Evolutionary conservation across 2,329 filamentous ascomycete species (phyloP).

Genomic region (Aspergillus thermomutatus): DNA sequence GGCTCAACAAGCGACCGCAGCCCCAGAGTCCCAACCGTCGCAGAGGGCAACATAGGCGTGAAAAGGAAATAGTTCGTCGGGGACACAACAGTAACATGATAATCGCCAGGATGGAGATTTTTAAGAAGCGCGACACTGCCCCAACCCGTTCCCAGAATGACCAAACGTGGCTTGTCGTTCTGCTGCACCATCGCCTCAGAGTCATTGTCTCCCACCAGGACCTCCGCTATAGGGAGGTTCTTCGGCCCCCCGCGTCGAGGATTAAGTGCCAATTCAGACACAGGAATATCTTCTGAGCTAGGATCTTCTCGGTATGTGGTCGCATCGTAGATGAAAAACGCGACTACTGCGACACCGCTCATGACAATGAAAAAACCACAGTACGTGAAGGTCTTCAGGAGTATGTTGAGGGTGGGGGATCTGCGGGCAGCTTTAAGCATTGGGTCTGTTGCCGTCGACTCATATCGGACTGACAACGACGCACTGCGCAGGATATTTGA

Average conservation of each 20-base stretch:
- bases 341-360: slow-evolving; percentile 65
- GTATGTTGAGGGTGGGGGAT: slow-evolving; percentile 47
- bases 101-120: slow-evolving; percentile 82
- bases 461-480: slow-evolving; percentile 28
- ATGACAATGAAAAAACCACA: slow-evolving; percentile 74
- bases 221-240: slow-evolving; percentile 87
- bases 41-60: slow-evolving; percentile 95
- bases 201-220: slow-evolving; percentile 86
- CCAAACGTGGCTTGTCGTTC: slow-evolving; percentile 87
- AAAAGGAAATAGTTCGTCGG: slow-evolving; percentile 97
- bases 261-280: slow-evolving; percentile 79
- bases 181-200: slow-evolving; percentile 63
- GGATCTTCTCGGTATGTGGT: slow-evolving; percentile 78
- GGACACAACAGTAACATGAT: slow-evolving; percentile 92
- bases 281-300: slow-evolving; percentile 67
- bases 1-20: slow-evolving; percentile 89
- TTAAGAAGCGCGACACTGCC: slow-evolving; percentile 90
- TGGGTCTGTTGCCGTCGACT: slow-evolving; percentile 27
- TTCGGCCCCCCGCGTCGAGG: slow-evolving; percentile 86
- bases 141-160: slow-evolving; percentile 93
- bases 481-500: slow-evolving; percentile 17
- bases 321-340: slow-evolving; percentile 92
- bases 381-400: slow-evolving; percentile 67
- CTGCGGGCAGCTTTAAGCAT: slow-evolving; percentile 19
- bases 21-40: slow-evolving; percentile 92